Conservation (phyloP, 225 moss, liverwort and hornwort species). For the Anthoceros angustus region DNA sequence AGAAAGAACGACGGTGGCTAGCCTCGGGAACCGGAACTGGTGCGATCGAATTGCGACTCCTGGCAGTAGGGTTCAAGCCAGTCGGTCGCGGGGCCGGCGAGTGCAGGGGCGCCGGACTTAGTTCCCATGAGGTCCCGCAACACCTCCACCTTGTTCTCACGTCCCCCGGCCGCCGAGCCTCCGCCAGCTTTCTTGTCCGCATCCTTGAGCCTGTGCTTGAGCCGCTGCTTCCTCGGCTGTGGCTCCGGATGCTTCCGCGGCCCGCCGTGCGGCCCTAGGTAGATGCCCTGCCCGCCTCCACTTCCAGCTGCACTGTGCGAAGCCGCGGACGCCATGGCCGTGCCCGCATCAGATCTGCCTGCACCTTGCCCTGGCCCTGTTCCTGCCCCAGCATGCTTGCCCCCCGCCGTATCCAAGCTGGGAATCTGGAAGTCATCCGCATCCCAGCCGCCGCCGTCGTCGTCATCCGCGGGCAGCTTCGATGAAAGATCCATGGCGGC, state of each 20-base stretch:
- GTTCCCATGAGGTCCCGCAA: constrained; percentile 90
- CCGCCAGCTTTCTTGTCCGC: constrained; percentile 60
- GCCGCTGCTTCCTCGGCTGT: constrained; percentile 62
- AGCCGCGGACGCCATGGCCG: background rate
- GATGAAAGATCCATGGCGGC: background rate
- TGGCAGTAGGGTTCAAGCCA: constrained; percentile 99
- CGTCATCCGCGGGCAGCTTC: background rate
- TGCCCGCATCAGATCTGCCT: background rate
- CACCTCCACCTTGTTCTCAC: constrained; percentile 99
- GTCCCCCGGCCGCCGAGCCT: constrained; percentile 23
- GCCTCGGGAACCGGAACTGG: constrained; percentile 12
- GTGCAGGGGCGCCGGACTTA: constrained; percentile 28
- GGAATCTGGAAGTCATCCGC: constrained; percentile 98
- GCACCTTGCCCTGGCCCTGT: background rate
- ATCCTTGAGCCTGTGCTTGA: constrained; percentile 93
- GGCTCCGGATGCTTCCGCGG: constrained; percentile 42
- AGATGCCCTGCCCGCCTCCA: constrained; percentile 40
- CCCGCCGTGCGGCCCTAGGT: constrained; percentile 91
- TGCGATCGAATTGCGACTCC: constrained; percentile 86
- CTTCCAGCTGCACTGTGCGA: constrained; percentile 46
- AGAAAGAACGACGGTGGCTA: background rate
- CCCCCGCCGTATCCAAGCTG: constrained; percentile 66
- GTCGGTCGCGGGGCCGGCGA: constrained; percentile 41
- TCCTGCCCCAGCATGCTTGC: constrained; percentile 33
- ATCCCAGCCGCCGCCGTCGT: constrained; percentile 21